Percentiles rank a stretch among this genome's conserved stretches.
Evolutionary conservation across 2,329 filamentous ascomycete species (phyloP).

Genomic region (Nothomitra cinnamomea): DNA sequence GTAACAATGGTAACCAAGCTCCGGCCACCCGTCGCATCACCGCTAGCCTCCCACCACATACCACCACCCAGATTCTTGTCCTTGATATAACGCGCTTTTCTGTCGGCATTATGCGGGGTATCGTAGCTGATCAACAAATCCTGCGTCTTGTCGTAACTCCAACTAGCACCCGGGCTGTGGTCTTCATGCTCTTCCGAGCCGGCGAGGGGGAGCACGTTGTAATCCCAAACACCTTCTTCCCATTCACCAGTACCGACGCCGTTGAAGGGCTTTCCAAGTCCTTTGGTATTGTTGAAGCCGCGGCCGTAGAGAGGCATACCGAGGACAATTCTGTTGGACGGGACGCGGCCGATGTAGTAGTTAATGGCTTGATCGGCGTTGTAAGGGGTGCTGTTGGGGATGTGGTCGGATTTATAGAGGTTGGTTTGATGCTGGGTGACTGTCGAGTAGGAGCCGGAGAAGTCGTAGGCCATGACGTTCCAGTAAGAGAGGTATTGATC

Average conservation of each 20-base stretch:
- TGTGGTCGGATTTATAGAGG: slow-evolving; percentile 40
- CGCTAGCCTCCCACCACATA: slow-evolving; percentile 35
- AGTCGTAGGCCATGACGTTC: slow-evolving; percentile 35
- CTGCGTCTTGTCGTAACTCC: slow-evolving; percentile 49
- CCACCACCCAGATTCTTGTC: slow-evolving; percentile 25
- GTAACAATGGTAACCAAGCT: slow-evolving; percentile 33
- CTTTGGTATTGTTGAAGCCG: slow-evolving; percentile 63
- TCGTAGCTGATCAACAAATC: slow-evolving; percentile 62
- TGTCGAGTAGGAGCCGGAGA: slow-evolving; percentile 62
- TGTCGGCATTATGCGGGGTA: slow-evolving; percentile 24
- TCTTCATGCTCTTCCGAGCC: slow-evolving; percentile 51
- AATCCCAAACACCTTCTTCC: slow-evolving; percentile 78
- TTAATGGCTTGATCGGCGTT: slow-evolving; percentile 54
- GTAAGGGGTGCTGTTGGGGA: slow-evolving; percentile 57
- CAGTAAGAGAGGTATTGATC: slow-evolving; percentile 29
- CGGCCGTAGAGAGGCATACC: slow-evolving; percentile 90
- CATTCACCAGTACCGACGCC: slow-evolving; percentile 62
- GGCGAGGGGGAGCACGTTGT: slow-evolving; percentile 60
- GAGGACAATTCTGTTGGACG: slow-evolving; percentile 57
- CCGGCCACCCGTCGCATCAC: slow-evolving; percentile 21
- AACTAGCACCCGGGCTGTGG: slow-evolving; percentile 48
- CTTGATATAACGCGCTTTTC: slow-evolving; percentile 28
- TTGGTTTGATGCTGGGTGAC: slow-evolving; percentile 66
- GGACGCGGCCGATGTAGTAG: slow-evolving; percentile 55
- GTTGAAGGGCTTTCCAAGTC: slow-evolving; percentile 48